phyloP scores from a whole-genome alignment of 2,329 filamentous ascomycete genomes.

The Talaromyces albobiverticillius region DNA sequence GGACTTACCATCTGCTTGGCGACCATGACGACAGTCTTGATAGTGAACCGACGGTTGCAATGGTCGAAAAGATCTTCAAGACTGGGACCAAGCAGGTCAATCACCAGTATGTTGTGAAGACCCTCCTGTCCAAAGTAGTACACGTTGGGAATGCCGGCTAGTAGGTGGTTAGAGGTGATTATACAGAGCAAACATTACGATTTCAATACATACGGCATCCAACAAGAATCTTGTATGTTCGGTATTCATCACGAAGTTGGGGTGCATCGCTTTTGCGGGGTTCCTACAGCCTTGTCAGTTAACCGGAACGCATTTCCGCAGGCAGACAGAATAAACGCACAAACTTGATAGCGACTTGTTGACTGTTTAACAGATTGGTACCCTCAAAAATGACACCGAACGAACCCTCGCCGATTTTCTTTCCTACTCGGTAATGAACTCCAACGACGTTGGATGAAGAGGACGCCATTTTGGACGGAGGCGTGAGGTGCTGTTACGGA shows the following conservation, averaged over 20 bases:
- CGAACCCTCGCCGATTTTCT: slow-evolving; percentile 98
- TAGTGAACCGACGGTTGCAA: slow-evolving; percentile 89
- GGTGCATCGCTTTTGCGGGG: slow-evolving; percentile 98
- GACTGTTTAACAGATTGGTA: slow-evolving; percentile 97
- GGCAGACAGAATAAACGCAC: slow-evolving; percentile 54
- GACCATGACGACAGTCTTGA: slow-evolving; percentile 98
- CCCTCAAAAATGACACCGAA: slow-evolving; percentile 99
- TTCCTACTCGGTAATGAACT: slow-evolving; percentile 97
- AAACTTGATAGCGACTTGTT: slow-evolving; percentile 99
- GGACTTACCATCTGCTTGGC: slow-evolving; percentile 96
- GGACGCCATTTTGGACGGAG: slow-evolving; percentile 66
- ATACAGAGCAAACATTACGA: too few relatives aligned
- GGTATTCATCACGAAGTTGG: slow-evolving; percentile 95
- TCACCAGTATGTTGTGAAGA: slow-evolving; percentile 97
- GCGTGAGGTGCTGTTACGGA: neutral
- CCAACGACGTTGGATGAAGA: slow-evolving; percentile 96
- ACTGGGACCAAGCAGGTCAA: slow-evolving; percentile 90
- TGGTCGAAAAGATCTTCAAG: slow-evolving; percentile 97
- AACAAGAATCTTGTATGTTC: slow-evolving; percentile 98
- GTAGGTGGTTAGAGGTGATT: too few relatives aligned
- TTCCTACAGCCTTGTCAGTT: slow-evolving; percentile 61
- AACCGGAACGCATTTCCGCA: slow-evolving; percentile 9
- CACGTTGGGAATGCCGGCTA: slow-evolving; percentile 97
- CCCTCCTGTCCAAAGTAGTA: slow-evolving; percentile 99
- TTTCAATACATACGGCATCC: slow-evolving; percentile 91